These are phyloP conservation scores for Westerdykella sp. DNA, from an alignment of 2,329 filamentous ascomycete genomes.

Conservation along the genomic window DNA sequence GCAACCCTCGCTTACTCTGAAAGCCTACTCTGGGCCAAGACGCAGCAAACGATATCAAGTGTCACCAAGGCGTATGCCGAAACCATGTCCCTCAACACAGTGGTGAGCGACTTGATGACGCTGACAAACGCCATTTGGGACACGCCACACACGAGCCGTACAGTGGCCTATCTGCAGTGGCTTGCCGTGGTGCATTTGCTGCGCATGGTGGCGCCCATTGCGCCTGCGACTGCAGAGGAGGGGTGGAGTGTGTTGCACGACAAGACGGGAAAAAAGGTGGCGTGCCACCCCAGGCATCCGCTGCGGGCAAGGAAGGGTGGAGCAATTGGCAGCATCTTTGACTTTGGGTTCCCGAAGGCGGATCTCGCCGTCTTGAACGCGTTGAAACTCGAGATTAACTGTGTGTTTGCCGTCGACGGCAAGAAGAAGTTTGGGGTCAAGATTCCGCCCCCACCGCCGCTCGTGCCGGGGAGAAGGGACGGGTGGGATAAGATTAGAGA, in stretches of 20 bases:
- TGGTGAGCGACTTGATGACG: constrained; percentile 75
- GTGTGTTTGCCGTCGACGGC: constrained; percentile 75
- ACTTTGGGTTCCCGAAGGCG: constrained; percentile 51
- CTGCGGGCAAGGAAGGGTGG: constrained; percentile 1
- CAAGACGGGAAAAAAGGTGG: constrained; percentile 18
- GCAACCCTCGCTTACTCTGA: constrained; percentile 17
- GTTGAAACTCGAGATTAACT: constrained; percentile 49
- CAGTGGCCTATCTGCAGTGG: constrained; percentile 38
- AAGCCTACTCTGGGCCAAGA: constrained; percentile 55
- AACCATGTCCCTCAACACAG: constrained; percentile 74
- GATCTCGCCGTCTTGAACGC: constrained; percentile 46
- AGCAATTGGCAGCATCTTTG: constrained; percentile 31
- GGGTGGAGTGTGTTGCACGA: constrained; percentile 62
- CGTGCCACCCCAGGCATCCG: constrained; percentile 2
- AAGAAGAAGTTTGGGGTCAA: constrained; percentile 64
- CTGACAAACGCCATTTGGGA: constrained; percentile 59
- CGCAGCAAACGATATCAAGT: constrained; percentile 61
- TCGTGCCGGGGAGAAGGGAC: constrained; percentile 14
- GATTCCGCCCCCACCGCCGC: constrained; percentile 49
- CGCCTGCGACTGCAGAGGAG: constrained; percentile 75
- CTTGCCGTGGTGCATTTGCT: constrained; percentile 54
- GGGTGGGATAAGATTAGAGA: constrained; percentile 44
- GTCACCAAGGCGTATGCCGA: constrained; percentile 63
- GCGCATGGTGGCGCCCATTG: constrained; percentile 70
- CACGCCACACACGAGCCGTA: constrained; percentile 9